Evolutionary conservation across 306 rosid genomes (phyloP).

Genomic region (Chamaecrista fasciculata): DNA sequence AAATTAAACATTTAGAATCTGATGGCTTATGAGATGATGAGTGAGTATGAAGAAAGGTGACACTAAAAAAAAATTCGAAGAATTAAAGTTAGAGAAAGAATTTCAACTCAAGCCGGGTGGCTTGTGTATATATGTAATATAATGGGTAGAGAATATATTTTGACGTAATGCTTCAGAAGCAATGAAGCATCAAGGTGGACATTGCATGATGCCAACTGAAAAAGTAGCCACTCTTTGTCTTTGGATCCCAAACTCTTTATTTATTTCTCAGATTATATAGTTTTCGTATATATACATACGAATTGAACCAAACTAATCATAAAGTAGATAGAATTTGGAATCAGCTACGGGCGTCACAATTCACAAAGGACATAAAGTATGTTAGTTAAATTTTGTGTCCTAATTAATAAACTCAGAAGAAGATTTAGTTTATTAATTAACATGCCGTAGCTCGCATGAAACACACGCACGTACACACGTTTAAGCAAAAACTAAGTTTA

Average conservation of each 20-base stretch:
- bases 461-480: background rate
- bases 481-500: background rate
- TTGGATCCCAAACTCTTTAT: conserved; percentile 7
- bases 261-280: background rate
- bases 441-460: background rate
- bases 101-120: conserved; percentile 44
- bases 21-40: conserved; percentile 23
- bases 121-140: conserved; percentile 13
- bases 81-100: conserved; percentile 38
- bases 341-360: conserved; percentile 15
- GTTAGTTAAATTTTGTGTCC: conserved; percentile 6
- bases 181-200: conserved; percentile 45
- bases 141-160: conserved; percentile 44
- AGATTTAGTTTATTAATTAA: conserved; percentile 11
- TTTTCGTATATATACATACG: conserved; percentile 4
- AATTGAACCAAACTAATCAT: conserved; percentile 23
- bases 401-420: conserved; percentile 20
- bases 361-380: conserved; percentile 11
- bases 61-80: conserved; percentile 24
- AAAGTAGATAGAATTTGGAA: conserved; percentile 39
- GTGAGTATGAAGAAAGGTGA: conserved; percentile 15
- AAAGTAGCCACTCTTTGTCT: conserved; percentile 22
- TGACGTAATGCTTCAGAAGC: conserved; percentile 27
- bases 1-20: conserved; percentile 25
- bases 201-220: conserved; percentile 26